phyloP scores from a whole-genome alignment of 1,139 yeast genomes.

The Kodamaea derodonti region DNA sequence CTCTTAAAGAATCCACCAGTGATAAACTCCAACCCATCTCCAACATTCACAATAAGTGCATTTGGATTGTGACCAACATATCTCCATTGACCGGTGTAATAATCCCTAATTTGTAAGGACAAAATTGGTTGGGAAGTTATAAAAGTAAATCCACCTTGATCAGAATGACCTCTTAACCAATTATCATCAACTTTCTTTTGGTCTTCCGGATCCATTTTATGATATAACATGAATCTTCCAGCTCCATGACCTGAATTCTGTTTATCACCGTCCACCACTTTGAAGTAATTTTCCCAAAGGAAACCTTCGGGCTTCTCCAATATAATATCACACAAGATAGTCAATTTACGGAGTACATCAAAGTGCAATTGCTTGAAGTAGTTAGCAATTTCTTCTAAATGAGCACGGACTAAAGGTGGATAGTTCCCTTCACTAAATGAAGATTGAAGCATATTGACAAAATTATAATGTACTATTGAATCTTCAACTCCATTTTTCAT shows the following conservation, averaged over 20 bases:
- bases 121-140: slow-evolving; percentile 26
- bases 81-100: slow-evolving; percentile 20
- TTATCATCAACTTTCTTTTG: slow-evolving; percentile 14
- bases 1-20: slow-evolving; percentile 24
- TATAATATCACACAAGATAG: slow-evolving; percentile 23
- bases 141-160: slow-evolving; percentile 22
- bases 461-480: slow-evolving; percentile 26
- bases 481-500: slow-evolving; percentile 30
- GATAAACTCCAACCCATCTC: slow-evolving; percentile 24
- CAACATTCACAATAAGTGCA: slow-evolving; percentile 21
- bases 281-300: slow-evolving; percentile 26
- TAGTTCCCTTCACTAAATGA: slow-evolving; percentile 16
- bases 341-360: slow-evolving; percentile 20
- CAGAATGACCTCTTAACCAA: slow-evolving; percentile 23
- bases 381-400: slow-evolving; percentile 21
- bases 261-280: slow-evolving; percentile 18
- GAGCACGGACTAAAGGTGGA: slow-evolving; percentile 22
- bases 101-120: slow-evolving; percentile 21
- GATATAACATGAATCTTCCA: slow-evolving; percentile 28
- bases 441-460: slow-evolving; percentile 22
- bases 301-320: slow-evolving; percentile 29
- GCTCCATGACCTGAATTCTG: slow-evolving; percentile 25
- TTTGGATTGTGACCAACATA: slow-evolving; percentile 20
- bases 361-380: slow-evolving; percentile 22
- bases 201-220: slow-evolving; percentile 23